Evolutionary conservation across 2,329 filamentous ascomycete genomes (phyloP), one percentile per base, ranked within the genome.

Genomic region (Raffaelea deltoideospora): DNA sequence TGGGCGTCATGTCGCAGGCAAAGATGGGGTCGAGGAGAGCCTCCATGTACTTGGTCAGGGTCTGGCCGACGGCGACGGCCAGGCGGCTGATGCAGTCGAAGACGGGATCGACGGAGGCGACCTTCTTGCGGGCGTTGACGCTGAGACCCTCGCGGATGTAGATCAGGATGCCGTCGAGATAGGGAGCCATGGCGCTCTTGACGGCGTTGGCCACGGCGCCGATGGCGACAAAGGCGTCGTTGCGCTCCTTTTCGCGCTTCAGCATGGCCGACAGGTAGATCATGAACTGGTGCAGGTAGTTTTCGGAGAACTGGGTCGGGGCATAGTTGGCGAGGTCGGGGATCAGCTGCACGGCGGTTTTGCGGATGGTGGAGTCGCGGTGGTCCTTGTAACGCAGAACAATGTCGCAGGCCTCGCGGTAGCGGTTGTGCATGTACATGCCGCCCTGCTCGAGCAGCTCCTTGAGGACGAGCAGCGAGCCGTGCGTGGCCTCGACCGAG

Each of bases 391-490:
- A 83, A 43, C 82, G 80, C 45, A 88, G 77, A 26, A 95, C 83
- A 44, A 90, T 87, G 43, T 98, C 90, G 54, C 88, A 96, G 10
- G 85, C 79, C 48, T 93, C 84, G 40, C 79, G 75, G 56, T 96
- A 98, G 52, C 87, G 76, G 28, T 87, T 83, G 50, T 94, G 86
- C 90, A 98, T 96, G 57, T 93, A 98, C 88, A 98, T 98, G 48
- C 86, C 87, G 37, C 90, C 90, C 54, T 94, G 88, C 44, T 90
- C 75, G 15, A 98, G 73, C 33, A 98, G 70, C 59, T 96, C 88
- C 55, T 88, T 92, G 49, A 96, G 69, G 2, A 92, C 86, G 17
- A 98, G 68, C 29, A 98, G 68, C 2, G 88, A 95, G n/a, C 85
- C 90, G 53, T 98, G 92, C 30, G 93, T 79, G 41, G 77, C 80